Evolutionary conservation across 805 yeast genomes (phyloP), one percentile per base, ranked within the genome.

Genomic region (Wickerhamiella shivajii): DNA sequence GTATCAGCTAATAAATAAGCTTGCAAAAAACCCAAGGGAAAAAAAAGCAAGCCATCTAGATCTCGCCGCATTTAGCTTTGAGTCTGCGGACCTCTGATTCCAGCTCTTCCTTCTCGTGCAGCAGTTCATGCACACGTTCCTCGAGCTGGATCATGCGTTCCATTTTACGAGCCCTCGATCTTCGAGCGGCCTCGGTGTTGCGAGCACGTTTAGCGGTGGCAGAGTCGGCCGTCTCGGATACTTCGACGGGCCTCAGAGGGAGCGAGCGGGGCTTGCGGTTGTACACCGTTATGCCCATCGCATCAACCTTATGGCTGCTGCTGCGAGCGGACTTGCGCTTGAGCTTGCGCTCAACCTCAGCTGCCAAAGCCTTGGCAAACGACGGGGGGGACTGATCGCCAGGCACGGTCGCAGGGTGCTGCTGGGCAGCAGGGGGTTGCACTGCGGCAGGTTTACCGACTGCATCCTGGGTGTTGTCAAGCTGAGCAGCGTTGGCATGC

Each of bases 131-230:
- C 37, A 84, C 87, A 52, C 73, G 77, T 16, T 60, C 71, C 57
- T 87, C 96, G 52, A 85, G 63, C 53, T 80, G 92, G 38, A 61
- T 50, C 93, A 85, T 80, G 55, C 93, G 71, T 57, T 85, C 85
- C 73, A 80, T 71, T 60, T 87, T 87, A 53, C 95, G 73, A 16
- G 95, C 95, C 50, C 96, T 67, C 18, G 94, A 83, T 52, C 95
- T 71, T 57, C 96, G 74, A 6, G 96, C 96, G 45, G 97, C 96
- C 31, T 74, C 59, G n/a, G 87, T 87, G 67, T 90, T 87, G 58
- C 87, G 75, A 6, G 97, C 97, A 54, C 97, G 75, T 63, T 87
- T 87, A 48, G 78, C 55, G 29, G 44, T 39, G 6, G 41, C 43
- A 9, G 29, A 34, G 27, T 46, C 50, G 15, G 42, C 49, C 13